Conservation (phyloP, 305 asterid genomes). For the Euphrasia arctica region DNA sequence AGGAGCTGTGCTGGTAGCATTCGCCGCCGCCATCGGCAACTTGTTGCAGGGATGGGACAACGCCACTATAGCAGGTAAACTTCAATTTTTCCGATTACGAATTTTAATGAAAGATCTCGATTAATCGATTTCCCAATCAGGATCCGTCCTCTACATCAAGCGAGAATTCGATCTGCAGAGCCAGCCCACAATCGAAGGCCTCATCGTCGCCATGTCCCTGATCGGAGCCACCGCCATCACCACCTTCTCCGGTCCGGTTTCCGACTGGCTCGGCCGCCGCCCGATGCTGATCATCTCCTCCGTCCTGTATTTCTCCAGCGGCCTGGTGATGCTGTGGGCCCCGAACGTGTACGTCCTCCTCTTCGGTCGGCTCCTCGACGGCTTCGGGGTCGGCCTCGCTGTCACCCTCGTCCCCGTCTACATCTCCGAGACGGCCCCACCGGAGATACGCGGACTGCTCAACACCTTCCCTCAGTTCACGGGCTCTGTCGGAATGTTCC, state of each 20-base stretch:
- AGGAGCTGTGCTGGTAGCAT: conserved; percentile 5
- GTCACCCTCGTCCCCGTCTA: conserved; percentile 89
- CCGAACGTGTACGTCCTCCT: conserved; percentile 79
- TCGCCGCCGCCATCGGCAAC: conserved; percentile 9
- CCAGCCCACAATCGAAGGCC: conserved; percentile 83
- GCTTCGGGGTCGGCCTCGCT: conserved; percentile 86
- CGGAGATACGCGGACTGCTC: conserved; percentile 73
- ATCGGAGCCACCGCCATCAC: conserved; percentile 91
- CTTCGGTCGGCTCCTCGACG: conserved; percentile 81
- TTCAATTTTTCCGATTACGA: too few relatives aligned
- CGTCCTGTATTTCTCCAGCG: conserved; percentile 64
- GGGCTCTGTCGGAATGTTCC: conserved; percentile 79
- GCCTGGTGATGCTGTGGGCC: conserved; percentile 83
- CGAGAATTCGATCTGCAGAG: conserved; percentile 64
- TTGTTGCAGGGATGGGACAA: conserved; percentile 12
- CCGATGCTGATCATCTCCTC: conserved; percentile 86
- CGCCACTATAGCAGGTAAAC: not conserved
- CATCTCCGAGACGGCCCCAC: conserved; percentile 93
- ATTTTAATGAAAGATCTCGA: too few relatives aligned
- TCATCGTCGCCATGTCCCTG: conserved; percentile 82
- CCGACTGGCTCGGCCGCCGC: conserved; percentile 85
- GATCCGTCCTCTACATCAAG: conserved; percentile 83
- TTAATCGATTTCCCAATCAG: conserved; percentile 31
- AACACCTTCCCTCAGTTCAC: conserved; percentile 91
- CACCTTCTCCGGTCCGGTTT: conserved; percentile 66